These are phyloP conservation scores for Erysimum pusillum DNA, from an alignment of 441 rosid genomes.

Conservation along the genomic window DNA sequence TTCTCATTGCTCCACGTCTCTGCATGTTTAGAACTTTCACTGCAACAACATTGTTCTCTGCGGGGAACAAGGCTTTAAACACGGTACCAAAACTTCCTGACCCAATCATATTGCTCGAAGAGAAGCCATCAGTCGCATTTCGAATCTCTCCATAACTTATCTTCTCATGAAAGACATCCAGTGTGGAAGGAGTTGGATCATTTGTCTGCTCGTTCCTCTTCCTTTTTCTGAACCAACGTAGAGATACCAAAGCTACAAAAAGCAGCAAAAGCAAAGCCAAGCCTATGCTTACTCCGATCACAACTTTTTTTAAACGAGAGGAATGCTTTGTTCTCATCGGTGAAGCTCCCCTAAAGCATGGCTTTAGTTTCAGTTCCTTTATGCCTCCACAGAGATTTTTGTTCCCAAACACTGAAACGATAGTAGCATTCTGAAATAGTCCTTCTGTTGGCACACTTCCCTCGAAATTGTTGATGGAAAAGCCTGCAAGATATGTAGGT, in stretches of 20 bases:
- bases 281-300: not conserved
- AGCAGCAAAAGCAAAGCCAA: not conserved
- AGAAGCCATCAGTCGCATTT: conserved; percentile 23
- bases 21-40: no score
- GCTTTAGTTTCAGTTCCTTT: not conserved
- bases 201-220: not conserved
- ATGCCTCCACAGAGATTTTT: conserved; percentile 10
- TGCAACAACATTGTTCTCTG: not conserved
- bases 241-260: not conserved
- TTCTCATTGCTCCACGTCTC: no score
- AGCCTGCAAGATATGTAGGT: conserved; percentile 4
- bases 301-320: not conserved
- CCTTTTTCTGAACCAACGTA: conserved; percentile 1
- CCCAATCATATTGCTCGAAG: conserved; percentile 33
- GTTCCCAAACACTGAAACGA: conserved; percentile 2
- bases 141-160: not conserved
- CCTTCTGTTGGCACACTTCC: conserved; percentile 16
- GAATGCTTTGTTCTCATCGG: not conserved
- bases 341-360: not conserved
- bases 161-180: conserved; percentile 5
- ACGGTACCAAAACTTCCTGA: conserved; percentile 38
- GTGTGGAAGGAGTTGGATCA: conserved; percentile 1
- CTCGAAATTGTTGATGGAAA: not conserved
- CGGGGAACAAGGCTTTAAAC: conserved; percentile 21
- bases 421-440: not conserved